Evolutionary conservation across 139 green algal species (phyloP), one percentile per base, ranked within the genome.

Genomic region (Chlamydomonas schloesseri): DNA sequence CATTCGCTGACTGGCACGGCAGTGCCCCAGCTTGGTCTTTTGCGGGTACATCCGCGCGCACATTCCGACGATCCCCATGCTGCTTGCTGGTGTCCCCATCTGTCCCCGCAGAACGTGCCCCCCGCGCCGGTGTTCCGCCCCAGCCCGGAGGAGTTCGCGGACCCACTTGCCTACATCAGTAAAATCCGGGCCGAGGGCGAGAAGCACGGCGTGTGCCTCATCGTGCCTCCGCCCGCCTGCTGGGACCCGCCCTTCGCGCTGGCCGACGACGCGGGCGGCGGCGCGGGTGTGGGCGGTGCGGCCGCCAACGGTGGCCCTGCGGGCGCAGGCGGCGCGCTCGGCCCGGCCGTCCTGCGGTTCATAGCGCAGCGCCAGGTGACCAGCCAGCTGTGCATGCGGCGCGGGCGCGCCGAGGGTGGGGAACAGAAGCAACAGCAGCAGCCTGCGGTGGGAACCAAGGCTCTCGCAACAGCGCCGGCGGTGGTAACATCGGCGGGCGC

Each of bases 161-260:
- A 99, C 84, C 97, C 97, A 13, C 74, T 98, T 13, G 87, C 88
- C 14, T 99, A 97, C 92, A 97, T 99, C 33, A 20, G 70, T 0
- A 92, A 73, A 24, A 96, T 98, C 20, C 87, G 87, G 29, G 53
- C 81, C 0, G 78, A 95, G 50, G 96, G 93, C 0, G 88, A 92
- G 47, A 87, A 89, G 72, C 97, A 91, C 57, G 97, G 97, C 28
- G 95, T 99, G 62, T 96, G 93, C 17, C 91, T 91, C 69, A 98
- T 99, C 72, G 92, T 98, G 24, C 97, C 97, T 14, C 97, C 97
- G 1, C 67, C 90, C 3, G 90, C 88, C 47, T 76, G 47, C n/a
- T 97, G 93, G 93, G 47, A 89, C 31, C 92, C 82, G 60, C 91
- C 93, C n/a, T 91, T 90, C 78, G 53, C 73, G 10, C 77, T 92